Base-by-base conservation (phyloP, 1,139 yeast genomes). In the Debaryomycetaceae sp. region DNA sequence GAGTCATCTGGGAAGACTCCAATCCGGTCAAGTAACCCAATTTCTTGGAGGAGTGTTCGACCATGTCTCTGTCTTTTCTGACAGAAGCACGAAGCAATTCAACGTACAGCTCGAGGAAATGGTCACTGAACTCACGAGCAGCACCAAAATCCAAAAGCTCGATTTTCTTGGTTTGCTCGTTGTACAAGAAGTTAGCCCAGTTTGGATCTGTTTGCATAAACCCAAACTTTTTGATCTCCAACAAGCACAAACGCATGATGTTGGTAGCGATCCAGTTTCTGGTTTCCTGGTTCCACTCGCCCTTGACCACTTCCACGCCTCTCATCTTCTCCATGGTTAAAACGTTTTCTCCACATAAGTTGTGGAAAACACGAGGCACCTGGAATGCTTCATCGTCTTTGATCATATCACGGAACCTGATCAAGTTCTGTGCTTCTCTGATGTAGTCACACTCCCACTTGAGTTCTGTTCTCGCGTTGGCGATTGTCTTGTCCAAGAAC, bases 161-260 rank as follows among this genome's bases (percentile, higher is more conserved):
- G 44, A 92, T 79, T 61, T 83, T 80, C n/a, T 54, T 47, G 3
- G 86, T 78, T 17, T 68, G 50, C 32, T 72, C 73, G 56, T 91
- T 89, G 67, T 86, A 89, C 46, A 94, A 67, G 65, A 94, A 94
- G 61, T 92, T 92, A 38, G 98, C 98, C 98, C 98, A 94, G 64
- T 92, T 92, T 36, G 99, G 99, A 64, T 92, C 99, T 1, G 98
- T 91, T 65, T 92, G 99, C 99, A 92, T 92, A 65, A 85, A 92
- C 54, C 77, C 78, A 69, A 85, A 91, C 51, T 78, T 70, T 26
- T 88, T 88, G 56, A 94, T 85, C 63, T 92, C 99, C 51, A 78
- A 70, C 38, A 92, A 69, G 55, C 97, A 89, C 36, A 92, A 72
- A 48, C 88, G 76, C 96, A 94, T 86, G 44, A 92, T 82, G 52